phyloP scores from a whole-genome alignment of 2,329 filamentous ascomycete species.

The Cordyceps tenuipes region DNA sequence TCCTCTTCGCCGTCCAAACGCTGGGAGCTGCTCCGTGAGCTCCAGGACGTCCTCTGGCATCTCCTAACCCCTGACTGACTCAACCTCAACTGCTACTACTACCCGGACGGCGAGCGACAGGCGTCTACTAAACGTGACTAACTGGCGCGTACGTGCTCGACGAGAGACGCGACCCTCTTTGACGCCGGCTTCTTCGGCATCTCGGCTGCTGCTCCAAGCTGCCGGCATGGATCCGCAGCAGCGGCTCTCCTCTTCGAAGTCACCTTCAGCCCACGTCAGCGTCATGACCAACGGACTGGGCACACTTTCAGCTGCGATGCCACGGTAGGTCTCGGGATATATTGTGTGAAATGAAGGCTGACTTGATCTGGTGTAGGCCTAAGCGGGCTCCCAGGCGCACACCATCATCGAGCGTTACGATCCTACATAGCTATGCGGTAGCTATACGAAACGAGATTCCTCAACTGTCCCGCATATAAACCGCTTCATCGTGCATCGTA shows the following conservation, averaged over 20 bases:
- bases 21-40: constrained; percentile 30
- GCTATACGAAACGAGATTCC: neutral
- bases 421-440: neutral
- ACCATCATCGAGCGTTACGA: constrained; percentile 15
- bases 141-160: neutral
- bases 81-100: neutral
- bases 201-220: constrained; percentile 35
- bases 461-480: neutral
- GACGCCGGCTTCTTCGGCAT: constrained; percentile 39
- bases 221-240: constrained; percentile 27
- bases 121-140: constrained; percentile 14
- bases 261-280: constrained; percentile 17
- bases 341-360: neutral
- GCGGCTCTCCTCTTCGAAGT: constrained; percentile 23
- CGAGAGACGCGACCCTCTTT: constrained; percentile 20
- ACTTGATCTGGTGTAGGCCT: neutral
- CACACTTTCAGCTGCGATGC: constrained; percentile 16
- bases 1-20: constrained; percentile 26
- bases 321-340: neutral
- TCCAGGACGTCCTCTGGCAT: no score
- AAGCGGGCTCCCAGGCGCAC: constrained; percentile 19
- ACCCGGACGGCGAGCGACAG: constrained; percentile 7
- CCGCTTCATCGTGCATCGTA: neutral
- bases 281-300: constrained; percentile 22
- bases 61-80: neutral